Base-by-base conservation (phyloP, 345 rosid genomes). In the Melastoma malabathricum region DNA sequence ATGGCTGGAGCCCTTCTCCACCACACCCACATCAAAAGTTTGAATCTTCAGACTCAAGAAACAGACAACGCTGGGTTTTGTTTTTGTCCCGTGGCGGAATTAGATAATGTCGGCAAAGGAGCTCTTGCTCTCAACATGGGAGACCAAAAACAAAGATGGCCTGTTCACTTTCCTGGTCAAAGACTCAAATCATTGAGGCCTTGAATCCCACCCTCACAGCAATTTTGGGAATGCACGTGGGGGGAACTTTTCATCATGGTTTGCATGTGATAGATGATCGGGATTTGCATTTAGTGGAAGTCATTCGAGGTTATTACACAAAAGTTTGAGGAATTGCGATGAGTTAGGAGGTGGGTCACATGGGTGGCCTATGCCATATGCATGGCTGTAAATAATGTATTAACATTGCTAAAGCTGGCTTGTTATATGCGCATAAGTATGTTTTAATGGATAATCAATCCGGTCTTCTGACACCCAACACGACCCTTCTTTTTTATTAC, bases 81-180 rank as follows among this genome's bases (percentile, higher is more conserved):
- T 34, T 12, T 34, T 34, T n/a, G n/a, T n/a, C n/a, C n/a, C n/a
- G 10, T 6, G 12, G 41, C 9, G 41, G 41, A 34, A 34, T 34
- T 34, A 34, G 41, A 34, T 34, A 34, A 34, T 22, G 25, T 34
- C 9, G 10, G 41, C 12, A 9, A 67, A 62, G 70, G 65, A 68
- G 59, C 14, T 54, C 4, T 1, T 80, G 86, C 67, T 43, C n/a
- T 16, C 69, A 41, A 57, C 57, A 70, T 47, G 44, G 72, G 76
- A 65, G 78, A 78, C 84, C 75, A 54, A n/a, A 52, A 27, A 18
- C 47, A 63, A 65, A 44, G 68, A 55, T 22, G 25, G 25, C 25
- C 71, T 60, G 13, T 47, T 31, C 54, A 64, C 15, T 59, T 49
- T 50, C 4, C 25, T 22, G 43, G 34, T 50, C 52, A 48, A 50